These are phyloP conservation scores for Zygosaccharomyces sapae DNA, from an alignment of 1,139 yeast species.

Conservation along the genomic window DNA sequence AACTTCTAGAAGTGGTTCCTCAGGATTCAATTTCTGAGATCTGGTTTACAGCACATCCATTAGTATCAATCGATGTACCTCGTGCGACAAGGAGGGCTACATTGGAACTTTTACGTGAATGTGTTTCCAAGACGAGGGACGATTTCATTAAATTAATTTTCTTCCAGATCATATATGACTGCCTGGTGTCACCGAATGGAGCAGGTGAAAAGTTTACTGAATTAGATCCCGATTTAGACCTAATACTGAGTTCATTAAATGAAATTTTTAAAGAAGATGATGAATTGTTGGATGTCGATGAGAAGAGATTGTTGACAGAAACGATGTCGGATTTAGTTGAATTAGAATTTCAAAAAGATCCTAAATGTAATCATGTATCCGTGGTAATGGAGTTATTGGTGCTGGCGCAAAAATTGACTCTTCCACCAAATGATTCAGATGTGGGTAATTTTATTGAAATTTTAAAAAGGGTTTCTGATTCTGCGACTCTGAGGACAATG, in stretches of 20 bases:
- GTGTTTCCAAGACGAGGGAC: conserved; percentile 40
- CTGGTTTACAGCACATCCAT: conserved; percentile 66
- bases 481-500: neutral
- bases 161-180: conserved; percentile 8
- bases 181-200: neutral
- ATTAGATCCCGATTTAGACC: conserved; percentile 8
- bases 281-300: conserved; percentile 2
- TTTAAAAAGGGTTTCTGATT: conserved; percentile 2
- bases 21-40: conserved; percentile 64
- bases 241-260: conserved; percentile 7
- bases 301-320: neutral
- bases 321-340: neutral
- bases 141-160: conserved; percentile 7
- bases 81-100: conserved; percentile 51
- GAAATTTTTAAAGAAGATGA: conserved; percentile 1
- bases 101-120: conserved; percentile 49
- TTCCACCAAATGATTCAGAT: neutral
- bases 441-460: conserved; percentile 2
- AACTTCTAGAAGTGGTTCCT: conserved; percentile 49
- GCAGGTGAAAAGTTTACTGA: conserved; percentile 3
- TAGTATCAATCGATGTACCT: conserved; percentile 45
- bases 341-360: neutral
- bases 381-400: conserved; percentile 4
- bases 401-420: conserved; percentile 3
- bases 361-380: neutral